Evolutionary conservation across 495 filamentous ascomycete species (phyloP).

Genomic region (Hypoxylon cercidicola): DNA sequence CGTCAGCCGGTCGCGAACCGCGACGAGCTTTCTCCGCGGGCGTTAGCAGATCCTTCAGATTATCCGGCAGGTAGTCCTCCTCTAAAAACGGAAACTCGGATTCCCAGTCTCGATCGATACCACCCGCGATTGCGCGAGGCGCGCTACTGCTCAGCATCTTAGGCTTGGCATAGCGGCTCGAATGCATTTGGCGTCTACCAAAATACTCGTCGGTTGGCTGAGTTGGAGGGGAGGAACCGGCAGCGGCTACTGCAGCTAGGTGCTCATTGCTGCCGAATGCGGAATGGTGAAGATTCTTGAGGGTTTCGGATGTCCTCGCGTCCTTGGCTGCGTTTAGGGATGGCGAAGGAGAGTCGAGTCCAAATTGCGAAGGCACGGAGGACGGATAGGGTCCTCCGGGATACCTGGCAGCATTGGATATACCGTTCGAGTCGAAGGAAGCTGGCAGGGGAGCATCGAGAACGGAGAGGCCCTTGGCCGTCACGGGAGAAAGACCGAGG

Average conservation of each 20-base stretch:
- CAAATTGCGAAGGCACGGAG: conserved; percentile 92
- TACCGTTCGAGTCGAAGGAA: conserved; percentile 96
- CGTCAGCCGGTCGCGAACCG: conserved; percentile 70
- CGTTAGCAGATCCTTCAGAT: conserved; percentile 89
- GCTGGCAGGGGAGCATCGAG: conserved; percentile 93
- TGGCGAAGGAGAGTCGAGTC: conserved; percentile 87
- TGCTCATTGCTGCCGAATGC: conserved; percentile 74
- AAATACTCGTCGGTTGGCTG: conserved; percentile 69
- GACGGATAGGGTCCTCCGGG: conserved; percentile 82
- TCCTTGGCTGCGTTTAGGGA: conserved; percentile 68
- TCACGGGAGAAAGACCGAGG: conserved; percentile 79
- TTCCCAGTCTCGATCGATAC: conserved; percentile 79
- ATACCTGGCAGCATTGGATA: conserved; percentile 88
- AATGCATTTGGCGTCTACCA: conserved; percentile 82
- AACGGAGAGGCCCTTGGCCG: conserved; percentile 75
- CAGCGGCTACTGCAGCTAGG: conserved; percentile 60
- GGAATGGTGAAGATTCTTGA: conserved; percentile 83
- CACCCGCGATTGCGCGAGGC: conserved; percentile 62
- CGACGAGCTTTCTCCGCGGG: conserved; percentile 88
- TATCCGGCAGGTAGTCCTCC: conserved; percentile 89
- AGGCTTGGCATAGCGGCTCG: conserved; percentile 78
- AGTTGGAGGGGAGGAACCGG: conserved; percentile 73
- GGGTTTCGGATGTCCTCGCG: conserved; percentile 72
- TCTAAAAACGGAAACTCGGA: conserved; percentile 84
- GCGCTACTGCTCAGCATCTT: conserved; percentile 85